phyloP scores from a whole-genome alignment of 345 rosid genomes.

The Moringa oleifera region DNA sequence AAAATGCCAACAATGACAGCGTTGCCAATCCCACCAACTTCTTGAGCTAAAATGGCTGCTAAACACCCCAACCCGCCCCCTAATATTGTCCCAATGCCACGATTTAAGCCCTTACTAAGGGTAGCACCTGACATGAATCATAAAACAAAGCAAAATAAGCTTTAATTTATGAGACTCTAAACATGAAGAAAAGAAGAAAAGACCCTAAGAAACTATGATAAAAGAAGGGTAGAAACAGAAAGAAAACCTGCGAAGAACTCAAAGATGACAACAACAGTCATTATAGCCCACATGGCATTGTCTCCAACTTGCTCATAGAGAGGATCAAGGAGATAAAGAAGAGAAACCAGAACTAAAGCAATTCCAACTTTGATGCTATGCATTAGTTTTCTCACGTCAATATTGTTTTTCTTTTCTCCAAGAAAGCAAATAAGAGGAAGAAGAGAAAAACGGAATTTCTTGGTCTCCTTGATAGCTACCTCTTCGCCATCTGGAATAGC shows the following conservation, averaged over 20 bases:
- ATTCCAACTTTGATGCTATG: constrained; percentile 63
- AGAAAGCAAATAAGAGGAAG: constrained; percentile 13
- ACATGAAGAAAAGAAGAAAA: background rate
- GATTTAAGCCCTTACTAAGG: constrained; percentile 62
- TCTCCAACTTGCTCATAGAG: constrained; percentile 54
- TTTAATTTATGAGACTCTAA: background rate
- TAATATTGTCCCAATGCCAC: constrained; percentile 55
- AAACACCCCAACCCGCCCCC: constrained; percentile 63
- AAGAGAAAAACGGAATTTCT: constrained; percentile 5
- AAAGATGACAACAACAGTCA: constrained; percentile 73
- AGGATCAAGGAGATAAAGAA: constrained; percentile 50
- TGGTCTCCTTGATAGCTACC: constrained; percentile 8
- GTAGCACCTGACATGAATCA: constrained; percentile 48
- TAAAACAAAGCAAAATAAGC: background rate
- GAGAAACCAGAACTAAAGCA: constrained; percentile 58
- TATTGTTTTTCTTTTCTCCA: constrained; percentile 13
- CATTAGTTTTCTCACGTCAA: constrained; percentile 27
- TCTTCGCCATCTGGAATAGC: constrained; percentile 27
- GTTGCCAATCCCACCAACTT: constrained; percentile 39
- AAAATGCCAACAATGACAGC: constrained; percentile 35
- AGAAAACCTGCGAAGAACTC: constrained; percentile 65
- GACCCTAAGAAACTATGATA: too few relatives aligned
- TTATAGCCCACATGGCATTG: constrained; percentile 78
- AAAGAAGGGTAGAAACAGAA: background rate
- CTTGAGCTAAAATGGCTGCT: constrained; percentile 40